phyloP scores from a whole-genome alignment of 352 stramenopile species.

The Blastocystis sp. region DNA sequence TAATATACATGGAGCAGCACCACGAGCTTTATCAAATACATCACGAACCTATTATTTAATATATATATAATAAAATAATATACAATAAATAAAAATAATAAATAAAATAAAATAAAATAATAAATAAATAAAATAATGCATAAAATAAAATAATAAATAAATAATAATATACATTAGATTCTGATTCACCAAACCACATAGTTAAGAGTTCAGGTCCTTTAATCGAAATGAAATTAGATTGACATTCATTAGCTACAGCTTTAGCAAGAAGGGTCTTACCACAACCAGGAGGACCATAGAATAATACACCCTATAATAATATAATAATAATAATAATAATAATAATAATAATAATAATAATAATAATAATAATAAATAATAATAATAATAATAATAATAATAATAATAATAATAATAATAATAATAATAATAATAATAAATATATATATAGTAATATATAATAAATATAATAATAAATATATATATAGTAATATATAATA shows the following conservation, averaged over 20 bases:
- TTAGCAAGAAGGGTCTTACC: slow-evolving; percentile 99
- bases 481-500: too few species aligned
- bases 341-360: slow-evolving; percentile 45
- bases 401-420: neutral
- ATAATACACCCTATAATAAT: slow-evolving; percentile 86
- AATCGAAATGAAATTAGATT: slow-evolving; percentile 98
- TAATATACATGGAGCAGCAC: slow-evolving; percentile 82
- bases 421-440: neutral
- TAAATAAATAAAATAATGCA: too few species aligned
- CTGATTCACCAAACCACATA: slow-evolving; percentile 98
- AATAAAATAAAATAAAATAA: too few species aligned
- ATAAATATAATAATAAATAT: too few species aligned
- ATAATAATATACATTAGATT: slow-evolving; percentile 97
- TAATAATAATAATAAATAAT: neutral
- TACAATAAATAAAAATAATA: too few species aligned
- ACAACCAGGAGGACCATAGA: slow-evolving; percentile 95
- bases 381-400: neutral
- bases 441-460: too few species aligned
- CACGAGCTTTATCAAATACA: slow-evolving; percentile 92
- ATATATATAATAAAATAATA: too few species aligned
- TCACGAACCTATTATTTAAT: too few species aligned
- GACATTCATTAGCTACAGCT: slow-evolving; percentile 95
- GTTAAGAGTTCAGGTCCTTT: slow-evolving; percentile 96
- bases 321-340: too few species aligned
- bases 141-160: too few species aligned